Evolutionary conservation across 768 basidiomycete genomes (phyloP).

Genomic region (Boletus rubescentipes): DNA sequence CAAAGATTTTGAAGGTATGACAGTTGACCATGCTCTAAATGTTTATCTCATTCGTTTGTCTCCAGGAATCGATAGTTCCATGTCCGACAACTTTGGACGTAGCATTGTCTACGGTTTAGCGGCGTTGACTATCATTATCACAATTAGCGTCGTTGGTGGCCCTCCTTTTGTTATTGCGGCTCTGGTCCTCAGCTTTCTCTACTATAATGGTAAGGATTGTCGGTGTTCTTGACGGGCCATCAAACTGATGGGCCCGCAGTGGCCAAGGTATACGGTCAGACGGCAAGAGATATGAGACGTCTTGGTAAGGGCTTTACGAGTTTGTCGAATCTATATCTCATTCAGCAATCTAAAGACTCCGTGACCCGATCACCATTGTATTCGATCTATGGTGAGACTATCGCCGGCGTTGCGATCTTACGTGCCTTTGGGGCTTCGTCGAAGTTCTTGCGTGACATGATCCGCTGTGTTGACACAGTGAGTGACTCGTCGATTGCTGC

Average conservation of each 20-base stretch:
- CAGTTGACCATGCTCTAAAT: neutral
- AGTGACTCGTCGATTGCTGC: conserved; percentile 22
- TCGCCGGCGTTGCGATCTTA: conserved; percentile 53
- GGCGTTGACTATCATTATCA: conserved; percentile 65
- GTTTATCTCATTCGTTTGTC: conserved; percentile 13
- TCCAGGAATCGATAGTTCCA: conserved; percentile 74
- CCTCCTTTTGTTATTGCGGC: conserved; percentile 66
- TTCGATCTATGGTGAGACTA: conserved; percentile 49
- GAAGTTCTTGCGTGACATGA: conserved; percentile 83
- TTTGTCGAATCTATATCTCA: neutral
- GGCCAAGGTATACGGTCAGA: conserved; percentile 69
- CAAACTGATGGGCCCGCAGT: conserved; percentile 25
- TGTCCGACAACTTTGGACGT: conserved; percentile 84
- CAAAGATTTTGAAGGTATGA: conserved; percentile 79
- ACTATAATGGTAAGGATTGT: conserved; percentile 61
- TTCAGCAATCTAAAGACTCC: conserved; percentile 34
- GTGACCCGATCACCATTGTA: conserved; percentile 49
- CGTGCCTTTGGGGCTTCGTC: conserved; percentile 88
- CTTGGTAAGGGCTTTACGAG: conserved; percentile 46
- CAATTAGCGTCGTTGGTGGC: conserved; percentile 79
- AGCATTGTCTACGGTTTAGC: conserved; percentile 72
- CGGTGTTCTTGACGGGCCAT: neutral
- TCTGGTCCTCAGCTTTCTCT: conserved; percentile 54
- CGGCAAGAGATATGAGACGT: conserved; percentile 82
- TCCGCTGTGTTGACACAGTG: conserved; percentile 78